These are phyloP conservation scores for Seminavis robusta DNA, from an alignment of 108 stramenopile genomes.

Conservation along the genomic window DNA sequence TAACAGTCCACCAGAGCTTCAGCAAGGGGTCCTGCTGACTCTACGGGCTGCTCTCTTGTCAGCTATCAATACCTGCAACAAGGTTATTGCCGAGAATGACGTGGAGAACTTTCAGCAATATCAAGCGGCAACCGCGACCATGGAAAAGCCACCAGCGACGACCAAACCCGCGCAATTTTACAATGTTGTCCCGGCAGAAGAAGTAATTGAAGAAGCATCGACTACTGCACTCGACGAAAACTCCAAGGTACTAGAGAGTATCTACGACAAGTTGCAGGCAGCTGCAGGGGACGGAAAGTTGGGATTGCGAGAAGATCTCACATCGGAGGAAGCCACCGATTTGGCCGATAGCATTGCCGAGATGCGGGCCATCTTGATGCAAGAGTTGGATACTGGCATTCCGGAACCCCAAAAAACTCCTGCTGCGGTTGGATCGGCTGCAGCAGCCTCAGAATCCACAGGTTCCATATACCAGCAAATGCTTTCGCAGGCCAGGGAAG, in stretches of 20 bases:
- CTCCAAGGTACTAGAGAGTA: constrained; percentile 37
- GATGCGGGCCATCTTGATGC: constrained; percentile 69
- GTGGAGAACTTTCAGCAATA: not conserved
- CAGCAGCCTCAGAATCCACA: not conserved
- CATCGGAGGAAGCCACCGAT: constrained; percentile 37
- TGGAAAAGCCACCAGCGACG: not conserved
- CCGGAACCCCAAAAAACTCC: constrained; percentile 10
- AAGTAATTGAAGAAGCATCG: constrained; percentile 1
- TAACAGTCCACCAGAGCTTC: constrained; percentile 49
- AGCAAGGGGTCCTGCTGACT: constrained; percentile 44
- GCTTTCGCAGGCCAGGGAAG: constrained; percentile 46
- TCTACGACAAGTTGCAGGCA: constrained; percentile 45
- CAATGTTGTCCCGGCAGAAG: constrained; percentile 24
- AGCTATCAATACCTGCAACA: constrained; percentile 52
- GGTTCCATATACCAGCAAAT: constrained; percentile 40
- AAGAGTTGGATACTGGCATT: constrained; percentile 58
- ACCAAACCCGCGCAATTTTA: not conserved
- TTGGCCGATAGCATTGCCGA: constrained; percentile 45
- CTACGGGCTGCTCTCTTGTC: constrained; percentile 72
- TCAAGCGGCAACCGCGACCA: not conserved
- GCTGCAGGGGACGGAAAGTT: constrained; percentile 69
- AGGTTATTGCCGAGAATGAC: constrained; percentile 36
- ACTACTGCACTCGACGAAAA: constrained; percentile 32
- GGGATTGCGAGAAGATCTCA: constrained; percentile 55
- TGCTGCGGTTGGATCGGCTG: not conserved